Evolutionary conservation across 345 rosid species (phyloP).

Genomic region (Anacardium occidentale): DNA sequence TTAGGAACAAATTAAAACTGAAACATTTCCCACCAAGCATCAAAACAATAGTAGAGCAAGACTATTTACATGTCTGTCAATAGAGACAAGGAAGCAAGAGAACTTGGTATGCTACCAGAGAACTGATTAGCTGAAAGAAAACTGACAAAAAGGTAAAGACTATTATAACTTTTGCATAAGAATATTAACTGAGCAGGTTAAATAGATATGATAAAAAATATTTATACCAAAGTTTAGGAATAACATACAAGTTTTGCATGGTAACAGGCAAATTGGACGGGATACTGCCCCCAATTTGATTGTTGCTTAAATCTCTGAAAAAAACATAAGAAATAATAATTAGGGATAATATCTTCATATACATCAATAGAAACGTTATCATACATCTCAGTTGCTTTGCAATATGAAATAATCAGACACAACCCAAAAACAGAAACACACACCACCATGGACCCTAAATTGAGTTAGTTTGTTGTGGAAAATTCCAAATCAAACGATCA

Average conservation of each 20-base stretch:
- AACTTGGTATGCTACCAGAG: constrained; percentile 88
- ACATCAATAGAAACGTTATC: neutral
- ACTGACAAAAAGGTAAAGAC: constrained; percentile 57
- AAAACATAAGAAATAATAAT: constrained; percentile 13
- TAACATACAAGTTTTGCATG: constrained; percentile 62
- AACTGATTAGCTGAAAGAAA: constrained; percentile 90
- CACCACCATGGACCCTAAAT: neutral
- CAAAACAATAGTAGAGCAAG: constrained; percentile 11
- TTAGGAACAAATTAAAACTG: constrained; percentile 3
- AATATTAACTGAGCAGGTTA: neutral
- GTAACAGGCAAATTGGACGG: constrained; percentile 79
- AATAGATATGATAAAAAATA: neutral
- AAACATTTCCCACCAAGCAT: constrained; percentile 15
- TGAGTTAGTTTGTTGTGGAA: too few species aligned
- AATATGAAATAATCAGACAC: neutral
- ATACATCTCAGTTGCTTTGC: neutral
- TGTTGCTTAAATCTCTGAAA: constrained; percentile 88
- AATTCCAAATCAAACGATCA: neutral
- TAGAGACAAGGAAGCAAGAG: constrained; percentile 56
- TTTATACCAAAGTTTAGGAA: neutral
- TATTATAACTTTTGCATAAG: constrained; percentile 29
- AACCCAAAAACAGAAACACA: neutral
- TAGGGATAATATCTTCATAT: constrained; percentile 4
- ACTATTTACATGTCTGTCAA: constrained; percentile 68
- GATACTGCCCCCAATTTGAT: constrained; percentile 85